A percentile compares a stretch with the other conserved stretches of the same genome.
Evolutionary conservation across 257 asterid genomes (phyloP).

Genomic region (Petunia axillaris): DNA sequence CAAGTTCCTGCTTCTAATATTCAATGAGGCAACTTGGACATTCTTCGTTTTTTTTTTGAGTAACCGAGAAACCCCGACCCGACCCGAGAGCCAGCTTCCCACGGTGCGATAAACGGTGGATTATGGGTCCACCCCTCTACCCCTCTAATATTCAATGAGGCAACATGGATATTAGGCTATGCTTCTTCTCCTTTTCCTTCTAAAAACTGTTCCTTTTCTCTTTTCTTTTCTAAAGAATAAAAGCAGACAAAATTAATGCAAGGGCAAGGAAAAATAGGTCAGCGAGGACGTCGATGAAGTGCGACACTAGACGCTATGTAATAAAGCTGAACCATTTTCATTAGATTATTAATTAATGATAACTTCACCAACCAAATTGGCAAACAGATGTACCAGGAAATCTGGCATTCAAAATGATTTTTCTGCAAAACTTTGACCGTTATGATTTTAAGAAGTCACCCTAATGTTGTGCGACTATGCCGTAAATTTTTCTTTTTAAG

Average conservation of each 20-base stretch:
- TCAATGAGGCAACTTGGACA: slow-evolving; percentile 10
- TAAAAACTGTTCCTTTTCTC: slow-evolving; percentile 8
- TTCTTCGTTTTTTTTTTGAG: neutral
- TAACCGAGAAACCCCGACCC: too few species aligned
- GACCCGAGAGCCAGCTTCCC: too few species aligned
- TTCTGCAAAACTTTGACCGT: neutral
- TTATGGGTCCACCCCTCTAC: too few species aligned
- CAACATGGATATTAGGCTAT: neutral
- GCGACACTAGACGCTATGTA: neutral
- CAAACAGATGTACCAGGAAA: neutral
- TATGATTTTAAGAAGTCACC: neutral
- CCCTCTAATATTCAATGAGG: slow-evolving; percentile 9
- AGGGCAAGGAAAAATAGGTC: neutral
- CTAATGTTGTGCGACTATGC: neutral
- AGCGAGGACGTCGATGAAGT: slow-evolving; percentile 1
- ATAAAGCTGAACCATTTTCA: slow-evolving; percentile 8
- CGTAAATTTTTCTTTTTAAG: too few species aligned
- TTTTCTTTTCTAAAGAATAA: slow-evolving; percentile 19
- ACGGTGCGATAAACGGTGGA: too few species aligned
- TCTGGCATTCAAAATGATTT: neutral
- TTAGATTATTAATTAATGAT: neutral
- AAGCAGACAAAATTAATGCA: neutral
- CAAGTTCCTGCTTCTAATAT: neutral
- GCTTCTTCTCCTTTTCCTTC: slow-evolving; percentile 5
- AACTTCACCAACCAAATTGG: neutral